These are phyloP conservation scores for Arctostaphylos glauca DNA, from an alignment of 148 eudicot genomes.

Conservation along the genomic window DNA sequence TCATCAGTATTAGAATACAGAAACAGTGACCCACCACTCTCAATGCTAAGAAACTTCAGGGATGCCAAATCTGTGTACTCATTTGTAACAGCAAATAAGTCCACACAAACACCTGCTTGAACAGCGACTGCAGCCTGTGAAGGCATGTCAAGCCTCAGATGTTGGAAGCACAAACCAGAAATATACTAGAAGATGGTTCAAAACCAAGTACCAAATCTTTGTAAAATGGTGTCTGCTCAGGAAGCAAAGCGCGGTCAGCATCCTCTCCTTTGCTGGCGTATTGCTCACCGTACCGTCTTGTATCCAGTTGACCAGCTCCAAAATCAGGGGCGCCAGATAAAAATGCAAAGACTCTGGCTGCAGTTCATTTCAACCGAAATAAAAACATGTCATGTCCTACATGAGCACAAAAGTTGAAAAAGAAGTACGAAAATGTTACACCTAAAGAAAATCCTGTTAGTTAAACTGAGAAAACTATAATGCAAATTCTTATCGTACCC, in stretches of 20 bases:
- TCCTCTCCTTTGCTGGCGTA: conserved; percentile 99
- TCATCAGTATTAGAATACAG: conserved; percentile 86
- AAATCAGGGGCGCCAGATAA: conserved; percentile 96
- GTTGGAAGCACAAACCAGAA: conserved; percentile 7
- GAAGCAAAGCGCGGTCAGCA: conserved; percentile 96
- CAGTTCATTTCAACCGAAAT: conserved; percentile 21
- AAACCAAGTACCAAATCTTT: conserved; percentile 71
- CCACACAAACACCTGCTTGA: conserved; percentile 99
- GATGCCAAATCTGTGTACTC: conserved; percentile 98
- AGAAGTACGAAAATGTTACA: background rate
- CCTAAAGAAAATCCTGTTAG: background rate
- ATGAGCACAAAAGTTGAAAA: background rate
- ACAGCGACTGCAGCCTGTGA: conserved; percentile 98
- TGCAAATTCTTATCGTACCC: conserved; percentile 39
- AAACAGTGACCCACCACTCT: conserved; percentile 94
- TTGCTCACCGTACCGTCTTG: conserved; percentile 94
- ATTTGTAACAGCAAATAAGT: conserved; percentile 93
- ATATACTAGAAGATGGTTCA: conserved; percentile 6
- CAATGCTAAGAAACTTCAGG: conserved; percentile 85
- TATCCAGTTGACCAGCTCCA: conserved; percentile 95
- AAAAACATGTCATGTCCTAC: conserved; percentile 11
- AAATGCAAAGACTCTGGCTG: conserved; percentile 96
- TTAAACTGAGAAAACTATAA: background rate
- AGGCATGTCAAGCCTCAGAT: conserved; percentile 41
- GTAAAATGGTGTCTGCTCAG: conserved; percentile 97